Percentiles rank a stretch among this genome's conserved stretches.
phyloP scores from a whole-genome alignment of 2,329 filamentous ascomycete species.

The Huntiella omanensis region DNA sequence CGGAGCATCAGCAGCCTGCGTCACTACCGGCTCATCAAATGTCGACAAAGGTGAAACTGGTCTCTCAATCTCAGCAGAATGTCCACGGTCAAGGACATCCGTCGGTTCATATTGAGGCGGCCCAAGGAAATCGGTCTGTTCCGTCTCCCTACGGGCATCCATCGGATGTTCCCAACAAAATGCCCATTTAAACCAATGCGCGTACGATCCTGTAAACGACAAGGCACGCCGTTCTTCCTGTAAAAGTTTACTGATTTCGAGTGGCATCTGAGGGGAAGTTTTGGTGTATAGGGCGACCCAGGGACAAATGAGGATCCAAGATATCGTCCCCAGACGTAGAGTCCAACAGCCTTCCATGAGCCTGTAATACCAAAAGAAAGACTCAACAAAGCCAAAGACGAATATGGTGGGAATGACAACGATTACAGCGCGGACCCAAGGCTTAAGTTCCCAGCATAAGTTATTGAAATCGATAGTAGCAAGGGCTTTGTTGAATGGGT shows the following conservation, averaged over 20 bases:
- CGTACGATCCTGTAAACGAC: background rate
- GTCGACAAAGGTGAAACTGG: too few relatives aligned
- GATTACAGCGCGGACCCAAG: slow-evolving; percentile 14
- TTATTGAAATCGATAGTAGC: background rate
- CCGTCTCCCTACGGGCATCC: too few relatives aligned
- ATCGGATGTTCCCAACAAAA: slow-evolving; percentile 19
- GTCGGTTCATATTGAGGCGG: too few relatives aligned
- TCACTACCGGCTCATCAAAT: too few relatives aligned
- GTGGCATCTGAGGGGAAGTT: slow-evolving; percentile 15
- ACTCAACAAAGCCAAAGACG: slow-evolving; percentile 17
- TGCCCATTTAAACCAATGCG: background rate
- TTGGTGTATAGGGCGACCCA: slow-evolving; percentile 14
- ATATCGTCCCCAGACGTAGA: slow-evolving; percentile 17
- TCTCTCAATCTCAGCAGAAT: too few relatives aligned
- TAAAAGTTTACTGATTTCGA: slow-evolving; percentile 10
- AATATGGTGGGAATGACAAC: slow-evolving; percentile 16
- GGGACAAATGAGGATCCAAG: slow-evolving; percentile 16
- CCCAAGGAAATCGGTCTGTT: too few relatives aligned
- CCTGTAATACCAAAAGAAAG: slow-evolving; percentile 17
- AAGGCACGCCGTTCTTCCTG: background rate
- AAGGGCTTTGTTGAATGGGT: too few relatives aligned
- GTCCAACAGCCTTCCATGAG: slow-evolving; percentile 17
- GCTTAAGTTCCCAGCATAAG: background rate
- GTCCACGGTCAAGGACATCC: too few relatives aligned
- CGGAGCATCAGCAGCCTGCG: too few relatives aligned